Conservation (phyloP, 2,329 filamentous ascomycete species). For the Fusarium haematococcum region DNA sequence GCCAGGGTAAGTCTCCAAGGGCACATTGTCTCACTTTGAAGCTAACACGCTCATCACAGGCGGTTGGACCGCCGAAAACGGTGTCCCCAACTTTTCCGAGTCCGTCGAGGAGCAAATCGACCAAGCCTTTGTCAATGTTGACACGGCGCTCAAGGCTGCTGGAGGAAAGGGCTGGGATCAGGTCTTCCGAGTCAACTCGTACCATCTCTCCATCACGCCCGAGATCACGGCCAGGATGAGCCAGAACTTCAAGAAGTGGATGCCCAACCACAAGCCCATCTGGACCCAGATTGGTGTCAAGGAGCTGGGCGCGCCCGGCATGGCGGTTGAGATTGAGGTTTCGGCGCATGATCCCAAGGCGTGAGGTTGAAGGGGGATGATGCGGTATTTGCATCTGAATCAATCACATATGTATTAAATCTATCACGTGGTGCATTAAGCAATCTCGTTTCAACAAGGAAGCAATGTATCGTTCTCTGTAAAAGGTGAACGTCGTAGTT, state of each 20-base stretch:
- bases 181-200: conserved; percentile 60
- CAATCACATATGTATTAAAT: neutral
- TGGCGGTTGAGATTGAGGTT: conserved; percentile 69
- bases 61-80: conserved; percentile 43
- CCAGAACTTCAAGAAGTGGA: conserved; percentile 59
- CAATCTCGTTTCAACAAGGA: too few relatives aligned
- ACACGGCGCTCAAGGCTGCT: conserved; percentile 58
- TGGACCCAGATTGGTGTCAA: conserved; percentile 65
- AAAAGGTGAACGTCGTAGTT: too few relatives aligned
- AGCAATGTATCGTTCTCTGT: neutral
- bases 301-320: conserved; percentile 58
- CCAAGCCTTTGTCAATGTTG: conserved; percentile 66
- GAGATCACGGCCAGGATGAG: conserved; percentile 54
- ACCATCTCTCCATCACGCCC: conserved; percentile 55
- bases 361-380: neutral
- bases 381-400: neutral
- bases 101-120: conserved; percentile 58
- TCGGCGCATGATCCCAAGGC: conserved; percentile 46
- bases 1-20: conserved; percentile 54
- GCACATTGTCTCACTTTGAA: neutral
- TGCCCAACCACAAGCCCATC: conserved; percentile 62
- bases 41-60: conserved; percentile 32
- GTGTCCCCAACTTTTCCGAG: conserved; percentile 46
- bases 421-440: neutral
- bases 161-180: conserved; percentile 67